phyloP scores from a whole-genome alignment of 306 rosid genomes.

The Senna tora region DNA sequence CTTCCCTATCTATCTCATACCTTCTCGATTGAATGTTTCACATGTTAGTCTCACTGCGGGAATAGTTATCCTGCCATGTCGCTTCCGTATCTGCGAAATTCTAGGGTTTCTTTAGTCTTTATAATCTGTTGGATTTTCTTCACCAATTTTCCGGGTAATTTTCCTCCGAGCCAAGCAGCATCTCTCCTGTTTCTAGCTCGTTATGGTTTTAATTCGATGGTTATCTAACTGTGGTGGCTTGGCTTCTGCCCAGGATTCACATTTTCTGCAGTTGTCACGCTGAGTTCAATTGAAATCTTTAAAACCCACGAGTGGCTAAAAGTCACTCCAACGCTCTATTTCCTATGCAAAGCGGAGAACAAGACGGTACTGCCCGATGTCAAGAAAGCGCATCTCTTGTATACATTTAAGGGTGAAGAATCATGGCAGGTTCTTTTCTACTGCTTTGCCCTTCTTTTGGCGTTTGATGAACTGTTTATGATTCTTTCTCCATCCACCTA shows the following conservation, averaged over 20 bases:
- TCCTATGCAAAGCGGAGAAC: constrained; percentile 69
- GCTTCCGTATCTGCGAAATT: constrained; percentile 31
- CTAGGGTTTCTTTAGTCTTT: constrained; percentile 38
- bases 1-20: background rate
- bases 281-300: constrained; percentile 66
- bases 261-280: constrained; percentile 63
- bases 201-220: background rate
- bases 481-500: background rate
- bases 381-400: constrained; percentile 48
- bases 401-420: constrained; percentile 77
- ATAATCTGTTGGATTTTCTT: constrained; percentile 45
- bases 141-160: constrained; percentile 58
- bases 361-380: constrained; percentile 66
- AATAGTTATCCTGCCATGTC: constrained; percentile 50
- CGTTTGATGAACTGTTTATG: background rate
- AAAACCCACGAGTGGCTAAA: constrained; percentile 66
- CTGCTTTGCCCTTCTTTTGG: background rate
- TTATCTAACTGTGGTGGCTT: background rate
- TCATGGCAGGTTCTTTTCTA: constrained; percentile 82
- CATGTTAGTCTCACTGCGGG: background rate
- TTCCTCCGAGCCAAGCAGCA: constrained; percentile 6
- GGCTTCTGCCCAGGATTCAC: constrained; percentile 48
- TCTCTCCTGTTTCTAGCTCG: background rate
- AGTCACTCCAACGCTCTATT: constrained; percentile 66
- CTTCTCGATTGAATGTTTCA: background rate